phyloP scores from a whole-genome alignment of 495 filamentous ascomycete species.

The Aspergillus conjunctus region DNA sequence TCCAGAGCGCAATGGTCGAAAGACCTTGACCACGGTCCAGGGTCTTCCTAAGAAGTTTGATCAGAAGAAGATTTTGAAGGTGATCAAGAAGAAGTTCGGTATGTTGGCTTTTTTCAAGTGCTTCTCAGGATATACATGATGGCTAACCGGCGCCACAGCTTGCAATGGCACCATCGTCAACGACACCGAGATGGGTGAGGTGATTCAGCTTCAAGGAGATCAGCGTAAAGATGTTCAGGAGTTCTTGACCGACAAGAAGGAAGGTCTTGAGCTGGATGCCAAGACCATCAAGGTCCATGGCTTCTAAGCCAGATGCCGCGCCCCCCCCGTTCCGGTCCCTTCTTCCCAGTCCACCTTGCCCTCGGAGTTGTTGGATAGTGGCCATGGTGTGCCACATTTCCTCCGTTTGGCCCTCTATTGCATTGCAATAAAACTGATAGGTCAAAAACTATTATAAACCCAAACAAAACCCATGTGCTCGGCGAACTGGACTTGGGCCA shows the following conservation, averaged over 20 bases:
- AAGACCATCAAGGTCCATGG: constrained; percentile 93
- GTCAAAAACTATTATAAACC: constrained; percentile 23
- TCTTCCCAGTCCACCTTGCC: constrained; percentile 47
- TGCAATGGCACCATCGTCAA: constrained; percentile 99
- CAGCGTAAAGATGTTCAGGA: constrained; percentile 98
- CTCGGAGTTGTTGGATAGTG: constrained; percentile 43
- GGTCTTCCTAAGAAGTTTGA: constrained; percentile 97
- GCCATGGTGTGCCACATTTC: constrained; percentile 32
- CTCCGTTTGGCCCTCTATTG: constrained; percentile 28
- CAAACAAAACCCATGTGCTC: constrained; percentile 33
- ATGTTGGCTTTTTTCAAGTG: constrained; percentile 38
- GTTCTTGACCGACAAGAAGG: constrained; percentile 93
- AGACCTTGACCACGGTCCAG: constrained; percentile 99
- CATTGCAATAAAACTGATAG: constrained; percentile 23
- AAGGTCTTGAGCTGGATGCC: constrained; percentile 84
- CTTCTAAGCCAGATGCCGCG: constrained; percentile 53
- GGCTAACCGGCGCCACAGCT: constrained; percentile 54
- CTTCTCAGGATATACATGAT: neutral
- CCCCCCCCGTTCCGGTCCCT: constrained; percentile 44
- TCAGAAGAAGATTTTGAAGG: constrained; percentile 99
- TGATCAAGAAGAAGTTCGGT: constrained; percentile 99
- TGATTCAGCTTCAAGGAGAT: constrained; percentile 99
- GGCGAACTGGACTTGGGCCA: constrained; percentile 42
- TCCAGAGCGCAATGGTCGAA: constrained; percentile 99
- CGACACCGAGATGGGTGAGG: constrained; percentile 97